Conservation (phyloP, 2,329 filamentous ascomycete genomes). For the Talaromyces sp. region DNA sequence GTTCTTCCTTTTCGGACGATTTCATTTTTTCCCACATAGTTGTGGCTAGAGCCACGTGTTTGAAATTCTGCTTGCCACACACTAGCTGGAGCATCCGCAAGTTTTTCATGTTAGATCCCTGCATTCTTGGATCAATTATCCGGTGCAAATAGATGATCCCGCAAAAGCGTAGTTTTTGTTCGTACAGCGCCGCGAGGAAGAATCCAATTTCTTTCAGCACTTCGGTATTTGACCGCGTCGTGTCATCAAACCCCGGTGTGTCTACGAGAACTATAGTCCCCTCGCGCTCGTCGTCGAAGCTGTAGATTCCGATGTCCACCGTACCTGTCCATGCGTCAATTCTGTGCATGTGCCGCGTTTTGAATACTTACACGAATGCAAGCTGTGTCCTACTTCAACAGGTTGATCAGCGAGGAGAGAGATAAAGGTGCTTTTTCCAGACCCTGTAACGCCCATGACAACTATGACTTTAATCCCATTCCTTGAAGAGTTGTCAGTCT, state of each 20-base stretch:
- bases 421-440: background rate
- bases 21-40: constrained; percentile 29
- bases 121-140: constrained; percentile 32
- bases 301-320: too few relatives aligned
- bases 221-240: constrained; percentile 30
- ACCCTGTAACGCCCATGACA: background rate
- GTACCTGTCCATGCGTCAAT: too few relatives aligned
- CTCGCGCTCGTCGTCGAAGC: too few relatives aligned
- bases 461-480: too few relatives aligned
- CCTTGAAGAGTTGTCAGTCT: too few relatives aligned
- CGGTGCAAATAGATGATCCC: constrained; percentile 38
- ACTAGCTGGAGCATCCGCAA: constrained; percentile 37
- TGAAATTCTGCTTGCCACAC: constrained; percentile 30
- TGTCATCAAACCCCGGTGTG: constrained; percentile 43
- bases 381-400: too few relatives aligned
- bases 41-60: constrained; percentile 36
- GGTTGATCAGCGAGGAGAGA: too few relatives aligned
- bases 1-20: too few relatives aligned
- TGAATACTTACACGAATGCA: too few relatives aligned
- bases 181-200: constrained; percentile 26
- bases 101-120: constrained; percentile 28
- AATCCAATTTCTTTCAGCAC: constrained; percentile 31
- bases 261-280: constrained; percentile 22
- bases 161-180: constrained; percentile 18
- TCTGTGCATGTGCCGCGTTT: too few relatives aligned